These are phyloP conservation scores for Teunomyces pallodes DNA, from an alignment of 805 yeast species.

Conservation along the genomic window DNA sequence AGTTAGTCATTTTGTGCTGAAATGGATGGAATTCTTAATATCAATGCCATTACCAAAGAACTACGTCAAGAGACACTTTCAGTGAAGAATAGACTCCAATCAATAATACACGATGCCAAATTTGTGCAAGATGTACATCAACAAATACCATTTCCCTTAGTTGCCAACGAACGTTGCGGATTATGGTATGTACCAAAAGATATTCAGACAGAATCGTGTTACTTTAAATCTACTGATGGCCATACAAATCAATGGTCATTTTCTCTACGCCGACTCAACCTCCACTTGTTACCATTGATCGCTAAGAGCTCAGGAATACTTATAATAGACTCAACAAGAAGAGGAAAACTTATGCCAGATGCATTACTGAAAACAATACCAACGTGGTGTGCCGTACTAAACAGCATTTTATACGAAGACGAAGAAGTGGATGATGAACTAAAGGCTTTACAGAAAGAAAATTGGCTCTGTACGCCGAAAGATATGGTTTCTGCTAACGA, in stretches of 20 bases:
- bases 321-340: conserved; percentile 79
- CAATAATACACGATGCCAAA: conserved; percentile 62
- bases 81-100: conserved; percentile 59
- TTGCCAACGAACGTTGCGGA: conserved; percentile 86
- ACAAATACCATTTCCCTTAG: conserved; percentile 36
- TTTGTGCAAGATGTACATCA: conserved; percentile 40
- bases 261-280: conserved; percentile 67
- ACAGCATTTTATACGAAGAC: conserved; percentile 47
- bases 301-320: conserved; percentile 45
- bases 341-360: conserved; percentile 85
- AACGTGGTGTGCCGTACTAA: conserved; percentile 85
- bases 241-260: conserved; percentile 82
- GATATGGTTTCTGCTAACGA: conserved; percentile 59
- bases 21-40: conserved; percentile 1
- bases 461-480: conserved; percentile 49
- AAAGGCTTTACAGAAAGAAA: conserved; percentile 10
- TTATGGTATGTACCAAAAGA: conserved; percentile 70
- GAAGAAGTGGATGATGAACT: conserved; percentile 5
- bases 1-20: background rate
- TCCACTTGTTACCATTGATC: conserved; percentile 61
- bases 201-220: conserved; percentile 45
- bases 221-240: conserved; percentile 91
- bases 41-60: conserved; percentile 27
- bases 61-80: conserved; percentile 51
- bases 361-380: conserved; percentile 85